Evolutionary conservation across 1,139 yeast species (phyloP), one percentile per base, ranked within the genome.

Genomic region (Candida freyschussii): DNA sequence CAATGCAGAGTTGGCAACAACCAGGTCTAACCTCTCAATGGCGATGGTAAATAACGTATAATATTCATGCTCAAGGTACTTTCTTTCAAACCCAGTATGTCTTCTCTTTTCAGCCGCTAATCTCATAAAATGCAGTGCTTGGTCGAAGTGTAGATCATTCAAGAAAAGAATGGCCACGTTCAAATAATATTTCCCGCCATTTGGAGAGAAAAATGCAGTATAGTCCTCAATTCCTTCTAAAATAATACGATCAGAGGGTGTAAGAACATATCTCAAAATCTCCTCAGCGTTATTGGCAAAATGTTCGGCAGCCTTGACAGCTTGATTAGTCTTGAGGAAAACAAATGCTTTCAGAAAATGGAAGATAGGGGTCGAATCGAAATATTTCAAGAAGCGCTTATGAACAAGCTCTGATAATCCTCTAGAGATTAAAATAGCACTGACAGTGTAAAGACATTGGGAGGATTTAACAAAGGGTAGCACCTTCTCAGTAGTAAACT

Each of bases 31-130:
- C 14, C 48, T 32, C 30, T 49, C 52, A 20, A 52, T 38, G 12
- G 53, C 38, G 24, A 50, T 48, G 4, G 47, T 43, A 32, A 52
- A 53, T 6, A 39, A 37, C 5, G 48, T 43, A n/a, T 40, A 39
- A 16, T 44, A 47, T 24, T 41, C 47, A 16, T 45, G 41, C 24
- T 50, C 50, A 18, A 34, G 29, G 28, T 39, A 41, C 27, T 45
- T 45, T 26, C 43, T 37, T 29, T 43, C 49, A 26, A 40, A 44
- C 12, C 46, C 50, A 28, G 36, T 37, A 10, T 40, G 34, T 13
- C 32, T 33, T 22, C 44, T 37, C 60, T 52, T 43, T 55, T 52
- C 21, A 26, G 48, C 44, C 54, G 63, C 25, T 59, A 46, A 26
- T 47, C 57, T 44, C 22, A 44, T 43, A 18, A 52, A 47, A 29